phyloP scores from a whole-genome alignment of 768 basidiomycete species.

The Tylopilus sp. region DNA sequence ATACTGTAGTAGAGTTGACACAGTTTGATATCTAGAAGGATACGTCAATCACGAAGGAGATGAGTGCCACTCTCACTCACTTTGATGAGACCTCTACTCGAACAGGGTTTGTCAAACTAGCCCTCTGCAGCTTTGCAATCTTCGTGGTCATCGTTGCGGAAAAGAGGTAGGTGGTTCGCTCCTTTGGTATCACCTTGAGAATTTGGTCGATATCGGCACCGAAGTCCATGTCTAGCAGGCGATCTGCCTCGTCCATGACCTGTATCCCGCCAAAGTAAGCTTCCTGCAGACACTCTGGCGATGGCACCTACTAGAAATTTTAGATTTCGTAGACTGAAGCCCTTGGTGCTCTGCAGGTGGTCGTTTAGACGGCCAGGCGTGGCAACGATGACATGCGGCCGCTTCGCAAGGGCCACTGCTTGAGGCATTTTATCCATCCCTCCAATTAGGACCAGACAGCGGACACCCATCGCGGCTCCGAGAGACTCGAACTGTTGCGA shows the following conservation, averaged over 20 bases:
- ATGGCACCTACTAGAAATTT: slow-evolving; percentile 74
- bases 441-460: slow-evolving; percentile 90
- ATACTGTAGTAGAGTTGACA: slow-evolving; percentile 91
- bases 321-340: slow-evolving; percentile 80
- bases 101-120: slow-evolving; percentile 90
- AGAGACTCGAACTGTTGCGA: slow-evolving; percentile 93
- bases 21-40: slow-evolving; percentile 83
- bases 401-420: slow-evolving; percentile 87
- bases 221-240: slow-evolving; percentile 94
- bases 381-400: slow-evolving; percentile 92
- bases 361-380: slow-evolving; percentile 92
- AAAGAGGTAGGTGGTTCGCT: slow-evolving; percentile 93
- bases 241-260: slow-evolving; percentile 98
- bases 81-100: slow-evolving; percentile 91
- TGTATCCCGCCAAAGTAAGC: slow-evolving; percentile 30
- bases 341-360: slow-evolving; percentile 96
- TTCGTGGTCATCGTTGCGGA: slow-evolving; percentile 99
- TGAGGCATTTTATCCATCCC: slow-evolving; percentile 92
- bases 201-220: slow-evolving; percentile 95
- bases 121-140: slow-evolving; percentile 92
- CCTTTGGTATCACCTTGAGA: slow-evolving; percentile 90
- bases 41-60: neutral
- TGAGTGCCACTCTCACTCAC: slow-evolving; percentile 44
- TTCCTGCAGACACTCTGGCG: neutral
- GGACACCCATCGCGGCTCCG: slow-evolving; percentile 89